Evolutionary conservation across 768 basidiomycete species (phyloP).

Genomic region (Lyophyllum decastes): DNA sequence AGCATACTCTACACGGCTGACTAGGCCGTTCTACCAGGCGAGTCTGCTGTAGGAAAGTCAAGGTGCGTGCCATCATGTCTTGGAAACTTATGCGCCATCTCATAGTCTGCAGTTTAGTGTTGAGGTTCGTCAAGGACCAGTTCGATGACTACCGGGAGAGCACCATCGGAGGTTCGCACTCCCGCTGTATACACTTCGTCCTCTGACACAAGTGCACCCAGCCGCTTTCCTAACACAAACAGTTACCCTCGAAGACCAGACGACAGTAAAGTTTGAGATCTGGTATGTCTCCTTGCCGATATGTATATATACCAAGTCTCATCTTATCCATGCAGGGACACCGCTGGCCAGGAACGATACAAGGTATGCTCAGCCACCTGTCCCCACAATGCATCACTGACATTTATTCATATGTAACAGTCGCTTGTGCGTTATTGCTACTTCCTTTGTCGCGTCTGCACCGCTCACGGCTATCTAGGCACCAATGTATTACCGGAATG

Average conservation of each 20-base stretch:
- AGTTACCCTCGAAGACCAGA: slow-evolving; percentile 84
- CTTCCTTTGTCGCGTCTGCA: slow-evolving; percentile 3
- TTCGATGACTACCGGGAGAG: slow-evolving; percentile 96
- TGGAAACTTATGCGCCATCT: slow-evolving; percentile 23
- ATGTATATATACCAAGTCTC: too few species aligned
- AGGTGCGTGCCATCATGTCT: slow-evolving; percentile 51
- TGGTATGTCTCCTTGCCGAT: too few species aligned
- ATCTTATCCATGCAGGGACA: slow-evolving; percentile 68
- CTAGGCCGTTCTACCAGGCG: slow-evolving; percentile 56
- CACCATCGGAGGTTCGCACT: slow-evolving; percentile 77
- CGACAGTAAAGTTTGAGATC: slow-evolving; percentile 97
- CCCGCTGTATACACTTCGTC: background rate
- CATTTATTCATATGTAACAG: slow-evolving; percentile 7
- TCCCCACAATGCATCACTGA: slow-evolving; percentile 12
- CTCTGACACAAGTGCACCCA: slow-evolving; percentile 29
- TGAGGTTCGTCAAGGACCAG: slow-evolving; percentile 95
- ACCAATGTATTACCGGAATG: slow-evolving; percentile 96
- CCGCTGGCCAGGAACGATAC: slow-evolving; percentile 94
- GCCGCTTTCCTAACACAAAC: slow-evolving; percentile 99
- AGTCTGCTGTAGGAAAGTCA: slow-evolving; percentile 97
- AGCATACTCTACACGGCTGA: slow-evolving; percentile 7
- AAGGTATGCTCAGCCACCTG: slow-evolving; percentile 52
- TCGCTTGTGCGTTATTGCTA: slow-evolving; percentile 42
- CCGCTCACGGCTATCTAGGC: slow-evolving; percentile 45
- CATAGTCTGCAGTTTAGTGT: slow-evolving; percentile 67